phyloP scores from a whole-genome alignment of 257 asterid genomes.

The Cordia subcordata region DNA sequence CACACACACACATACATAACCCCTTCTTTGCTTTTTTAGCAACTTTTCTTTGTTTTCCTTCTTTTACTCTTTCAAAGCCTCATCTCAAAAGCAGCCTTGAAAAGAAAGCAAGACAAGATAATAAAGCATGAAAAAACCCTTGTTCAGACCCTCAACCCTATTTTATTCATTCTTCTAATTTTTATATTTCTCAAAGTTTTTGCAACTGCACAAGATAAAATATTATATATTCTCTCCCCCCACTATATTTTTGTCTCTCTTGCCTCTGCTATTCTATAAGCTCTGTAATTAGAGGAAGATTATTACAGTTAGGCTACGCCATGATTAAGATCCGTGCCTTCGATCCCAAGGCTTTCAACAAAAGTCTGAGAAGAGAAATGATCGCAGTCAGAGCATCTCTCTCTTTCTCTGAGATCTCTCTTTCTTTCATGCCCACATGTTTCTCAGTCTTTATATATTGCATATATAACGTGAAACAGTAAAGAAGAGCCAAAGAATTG shows the following conservation, averaged over 20 bases:
- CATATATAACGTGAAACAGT: slow-evolving; percentile 4
- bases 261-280: slow-evolving; percentile 3
- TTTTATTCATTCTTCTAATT: slow-evolving; percentile 10
- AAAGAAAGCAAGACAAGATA: slow-evolving; percentile 36
- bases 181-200: slow-evolving; percentile 8
- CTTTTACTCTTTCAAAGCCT: slow-evolving; percentile 54
- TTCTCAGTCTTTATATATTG: slow-evolving; percentile 22
- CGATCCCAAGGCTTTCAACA: slow-evolving; percentile 71
- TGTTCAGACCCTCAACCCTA: neutral
- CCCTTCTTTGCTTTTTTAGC: slow-evolving; percentile 25
- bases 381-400: slow-evolving; percentile 39
- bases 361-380: slow-evolving; percentile 56
- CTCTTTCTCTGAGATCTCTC: slow-evolving; percentile 26
- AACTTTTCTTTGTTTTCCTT: slow-evolving; percentile 39
- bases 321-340: slow-evolving; percentile 56
- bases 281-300: slow-evolving; percentile 40
- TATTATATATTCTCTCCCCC: slow-evolving; percentile 4
- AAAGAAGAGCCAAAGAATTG: slow-evolving; percentile 3
- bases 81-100: neutral
- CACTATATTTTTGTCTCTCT: neutral
- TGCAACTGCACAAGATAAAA: slow-evolving; percentile 25
- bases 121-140: neutral
- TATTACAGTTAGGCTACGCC: slow-evolving; percentile 27
- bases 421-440: slow-evolving; percentile 43
- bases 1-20: too few species aligned